These are phyloP conservation scores for Populus nigra DNA, from an alignment of 345 rosid species.

Conservation along the genomic window DNA sequence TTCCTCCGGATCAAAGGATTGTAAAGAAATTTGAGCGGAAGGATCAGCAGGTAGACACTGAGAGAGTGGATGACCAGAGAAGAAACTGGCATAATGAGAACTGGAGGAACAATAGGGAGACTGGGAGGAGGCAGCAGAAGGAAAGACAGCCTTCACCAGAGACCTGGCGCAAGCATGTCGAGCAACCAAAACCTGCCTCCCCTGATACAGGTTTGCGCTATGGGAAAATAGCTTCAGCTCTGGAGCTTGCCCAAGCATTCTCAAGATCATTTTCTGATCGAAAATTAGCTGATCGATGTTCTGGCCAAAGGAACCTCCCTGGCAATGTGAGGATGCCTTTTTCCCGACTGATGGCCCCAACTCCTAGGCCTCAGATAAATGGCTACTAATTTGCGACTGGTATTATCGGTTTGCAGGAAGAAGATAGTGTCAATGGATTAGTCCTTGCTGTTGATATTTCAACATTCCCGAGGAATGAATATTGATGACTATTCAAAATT, in stretches of 20 bases:
- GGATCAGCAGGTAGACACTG: slow-evolving; percentile 43
- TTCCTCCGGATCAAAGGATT: slow-evolving; percentile 42
- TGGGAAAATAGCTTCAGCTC: slow-evolving; percentile 71
- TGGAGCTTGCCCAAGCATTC: slow-evolving; percentile 77
- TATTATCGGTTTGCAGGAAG: neutral
- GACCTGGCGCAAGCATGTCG: slow-evolving; percentile 70
- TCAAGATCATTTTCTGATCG: slow-evolving; percentile 55
- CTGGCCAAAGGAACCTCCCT: slow-evolving; percentile 32
- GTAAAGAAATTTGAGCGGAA: slow-evolving; percentile 52
- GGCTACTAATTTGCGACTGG: slow-evolving; percentile 44
- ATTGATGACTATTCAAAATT: slow-evolving; percentile 8
- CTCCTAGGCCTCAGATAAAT: slow-evolving; percentile 53
- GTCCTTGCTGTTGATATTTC: neutral
- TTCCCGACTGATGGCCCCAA: slow-evolving; percentile 59
- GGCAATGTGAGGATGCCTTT: slow-evolving; percentile 58
- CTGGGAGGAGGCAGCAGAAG: slow-evolving; percentile 49
- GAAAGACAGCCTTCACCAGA: slow-evolving; percentile 76
- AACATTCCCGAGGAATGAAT: slow-evolving; percentile 6
- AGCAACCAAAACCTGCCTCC: slow-evolving; percentile 50
- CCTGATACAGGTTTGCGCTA: slow-evolving; percentile 48
- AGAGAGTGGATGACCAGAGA: slow-evolving; percentile 52
- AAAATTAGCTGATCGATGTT: slow-evolving; percentile 37
- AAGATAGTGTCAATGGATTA: neutral
- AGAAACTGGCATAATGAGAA: slow-evolving; percentile 62
- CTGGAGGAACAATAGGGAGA: slow-evolving; percentile 40